phyloP scores from a whole-genome alignment of 2,329 filamentous ascomycete species.

The Blumeria hordei region DNA sequence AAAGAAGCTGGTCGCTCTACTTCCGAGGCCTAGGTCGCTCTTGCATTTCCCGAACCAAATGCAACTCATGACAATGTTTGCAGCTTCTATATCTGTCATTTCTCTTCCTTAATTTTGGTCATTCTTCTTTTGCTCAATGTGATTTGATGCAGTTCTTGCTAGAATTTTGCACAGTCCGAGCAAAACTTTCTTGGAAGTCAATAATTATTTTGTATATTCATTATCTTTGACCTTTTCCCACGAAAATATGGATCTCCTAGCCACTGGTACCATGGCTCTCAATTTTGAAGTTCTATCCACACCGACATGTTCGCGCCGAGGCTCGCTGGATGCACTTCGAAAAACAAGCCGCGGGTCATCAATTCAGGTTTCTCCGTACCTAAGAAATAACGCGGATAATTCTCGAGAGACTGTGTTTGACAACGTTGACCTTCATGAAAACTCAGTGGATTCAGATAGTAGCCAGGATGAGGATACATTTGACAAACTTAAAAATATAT shows the following conservation, averaged over 20 bases:
- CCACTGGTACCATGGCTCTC: not conserved
- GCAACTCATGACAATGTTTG: not conserved
- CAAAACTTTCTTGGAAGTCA: slow-evolving; percentile 13
- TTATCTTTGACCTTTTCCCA: slow-evolving; percentile 10
- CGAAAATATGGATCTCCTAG: no score
- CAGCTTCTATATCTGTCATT: slow-evolving; percentile 2
- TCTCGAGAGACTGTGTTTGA: slow-evolving; percentile 14
- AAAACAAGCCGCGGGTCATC: slow-evolving; percentile 19
- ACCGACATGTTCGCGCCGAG: slow-evolving; percentile 14
- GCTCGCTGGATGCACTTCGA: slow-evolving; percentile 18
- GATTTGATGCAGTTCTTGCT: slow-evolving; percentile 7
- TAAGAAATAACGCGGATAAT: slow-evolving; percentile 5
- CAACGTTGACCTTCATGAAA: slow-evolving; percentile 14
- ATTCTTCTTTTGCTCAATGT: slow-evolving; percentile 10
- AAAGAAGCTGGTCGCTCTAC: no score
- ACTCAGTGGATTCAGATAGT: slow-evolving; percentile 7
- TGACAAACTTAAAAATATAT: slow-evolving; percentile 19
- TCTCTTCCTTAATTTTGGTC: slow-evolving; percentile 5
- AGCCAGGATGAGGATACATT: slow-evolving; percentile 15
- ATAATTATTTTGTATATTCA: slow-evolving; percentile 14
- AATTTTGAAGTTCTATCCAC: slow-evolving; percentile 5
- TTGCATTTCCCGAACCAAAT: not conserved
- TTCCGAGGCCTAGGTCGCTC: not conserved
- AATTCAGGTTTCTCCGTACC: slow-evolving; percentile 12
- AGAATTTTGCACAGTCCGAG: slow-evolving; percentile 1